A percentile compares a stretch with the other conserved stretches of the same genome.
These are phyloP conservation scores for Fistulina hepatica DNA, from an alignment of 1,284 basidiomycete species.

Conservation along the genomic window DNA sequence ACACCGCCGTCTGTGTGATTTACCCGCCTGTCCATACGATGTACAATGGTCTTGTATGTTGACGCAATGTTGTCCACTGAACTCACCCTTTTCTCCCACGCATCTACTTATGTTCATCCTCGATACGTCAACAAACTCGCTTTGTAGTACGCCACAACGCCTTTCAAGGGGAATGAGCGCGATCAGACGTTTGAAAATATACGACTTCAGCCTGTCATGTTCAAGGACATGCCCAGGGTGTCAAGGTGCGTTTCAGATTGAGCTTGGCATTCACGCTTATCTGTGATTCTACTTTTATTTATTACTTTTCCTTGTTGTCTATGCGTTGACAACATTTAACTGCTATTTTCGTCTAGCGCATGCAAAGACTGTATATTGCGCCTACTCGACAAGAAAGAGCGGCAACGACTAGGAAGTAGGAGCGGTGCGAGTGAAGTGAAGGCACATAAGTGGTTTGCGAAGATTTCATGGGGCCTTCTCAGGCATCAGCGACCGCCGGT, in stretches of 20 bases:
- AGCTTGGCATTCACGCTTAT: conserved; percentile 4
- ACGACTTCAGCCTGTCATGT: conserved; percentile 76
- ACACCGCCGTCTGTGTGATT: no score
- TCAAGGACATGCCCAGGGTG: conserved; percentile 80
- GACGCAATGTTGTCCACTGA: no score
- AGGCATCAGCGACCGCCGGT: conserved; percentile 91
- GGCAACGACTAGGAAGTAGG: conserved; percentile 78
- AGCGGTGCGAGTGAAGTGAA: conserved; percentile 98
- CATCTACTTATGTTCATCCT: no score
- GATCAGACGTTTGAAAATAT: conserved; percentile 97
- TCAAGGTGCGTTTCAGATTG: conserved; percentile 52
- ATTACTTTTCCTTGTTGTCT: no score
- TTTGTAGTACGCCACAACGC: conserved; percentile 91
- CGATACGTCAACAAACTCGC: no score
- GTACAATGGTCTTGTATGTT: no score
- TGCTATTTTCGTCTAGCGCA: conserved; percentile 41
- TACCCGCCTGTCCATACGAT: no score
- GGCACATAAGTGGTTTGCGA: conserved; percentile 96
- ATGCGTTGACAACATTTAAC: no score
- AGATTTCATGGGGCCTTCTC: conserved; percentile 94
- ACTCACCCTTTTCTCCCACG: no score
- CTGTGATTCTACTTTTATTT: no score
- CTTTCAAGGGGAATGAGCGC: conserved; percentile 94
- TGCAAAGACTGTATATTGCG: conserved; percentile 85
- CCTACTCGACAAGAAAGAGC: conserved; percentile 89